These are phyloP conservation scores for Biscutella auriculata DNA, from an alignment of 441 rosid genomes.

Conservation along the genomic window DNA sequence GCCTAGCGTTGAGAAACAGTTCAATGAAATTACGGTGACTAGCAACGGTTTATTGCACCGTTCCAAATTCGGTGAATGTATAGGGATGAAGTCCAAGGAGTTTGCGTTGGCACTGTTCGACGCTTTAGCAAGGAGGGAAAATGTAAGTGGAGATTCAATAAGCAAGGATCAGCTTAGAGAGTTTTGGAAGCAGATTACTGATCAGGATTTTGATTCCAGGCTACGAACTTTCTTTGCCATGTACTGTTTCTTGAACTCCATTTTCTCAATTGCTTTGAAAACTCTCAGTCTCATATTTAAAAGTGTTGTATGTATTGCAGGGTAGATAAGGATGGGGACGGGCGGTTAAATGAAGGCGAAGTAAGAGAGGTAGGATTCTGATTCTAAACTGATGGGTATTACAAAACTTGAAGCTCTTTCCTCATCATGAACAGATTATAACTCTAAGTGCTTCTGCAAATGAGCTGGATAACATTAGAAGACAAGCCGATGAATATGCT, in stretches of 20 bases:
- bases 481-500: conserved; percentile 37
- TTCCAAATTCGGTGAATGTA: conserved; percentile 39
- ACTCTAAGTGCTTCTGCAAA: conserved; percentile 44
- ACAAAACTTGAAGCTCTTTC: neutral
- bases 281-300: neutral
- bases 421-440: conserved; percentile 24
- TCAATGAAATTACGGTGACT: conserved; percentile 20
- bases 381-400: neutral
- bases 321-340: conserved; percentile 53
- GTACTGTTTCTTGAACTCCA: conserved; percentile 18
- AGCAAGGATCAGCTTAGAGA: conserved; percentile 21
- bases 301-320: conserved; percentile 19
- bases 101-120: conserved; percentile 41
- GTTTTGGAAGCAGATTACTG: conserved; percentile 49
- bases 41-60: conserved; percentile 27
- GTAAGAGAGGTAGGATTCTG: conserved; percentile 33
- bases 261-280: neutral
- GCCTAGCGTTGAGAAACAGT: conserved; percentile 34
- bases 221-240: conserved; percentile 49
- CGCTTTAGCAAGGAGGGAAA: conserved; percentile 27
- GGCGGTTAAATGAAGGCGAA: conserved; percentile 35
- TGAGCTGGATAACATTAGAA: conserved; percentile 27
- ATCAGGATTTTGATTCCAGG: conserved; percentile 46
- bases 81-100: conserved; percentile 37
- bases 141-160: conserved; percentile 27